A percentile compares a stretch with the other conserved stretches of the same genome.
Evolutionary conservation across 2,329 filamentous ascomycete species (phyloP).

Genomic region (Bipolaris oryzae): DNA sequence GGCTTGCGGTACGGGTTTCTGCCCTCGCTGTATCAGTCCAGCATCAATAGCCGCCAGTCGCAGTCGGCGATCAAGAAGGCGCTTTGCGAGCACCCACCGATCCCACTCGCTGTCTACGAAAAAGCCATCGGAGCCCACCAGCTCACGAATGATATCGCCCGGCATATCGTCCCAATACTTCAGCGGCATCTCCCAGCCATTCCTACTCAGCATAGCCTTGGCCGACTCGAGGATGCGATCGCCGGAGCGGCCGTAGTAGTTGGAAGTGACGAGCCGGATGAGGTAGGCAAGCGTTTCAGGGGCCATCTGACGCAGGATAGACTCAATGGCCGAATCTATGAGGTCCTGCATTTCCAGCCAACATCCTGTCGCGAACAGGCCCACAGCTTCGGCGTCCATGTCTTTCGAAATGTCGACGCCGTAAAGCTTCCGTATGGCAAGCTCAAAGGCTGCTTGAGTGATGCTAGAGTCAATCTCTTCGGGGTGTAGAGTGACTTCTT

Average conservation of each 20-base stretch:
- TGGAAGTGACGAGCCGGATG: constrained; percentile 60
- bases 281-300: constrained; percentile 56
- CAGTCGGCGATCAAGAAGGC: constrained; percentile 60
- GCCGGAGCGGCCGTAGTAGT: constrained; percentile 62
- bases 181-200: constrained; percentile 62
- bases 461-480: constrained; percentile 62
- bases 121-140: constrained; percentile 65
- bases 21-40: constrained; percentile 55
- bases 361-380: constrained; percentile 62
- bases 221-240: constrained; percentile 62
- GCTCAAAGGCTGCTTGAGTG: constrained; percentile 59
- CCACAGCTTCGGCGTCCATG: constrained; percentile 60
- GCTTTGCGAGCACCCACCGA: constrained; percentile 61
- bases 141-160: constrained; percentile 63
- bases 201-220: constrained; percentile 64
- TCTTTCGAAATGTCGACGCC: constrained; percentile 56
- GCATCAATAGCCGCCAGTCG: constrained; percentile 55
- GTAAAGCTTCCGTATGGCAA: constrained; percentile 62
- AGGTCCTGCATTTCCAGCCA: constrained; percentile 65
- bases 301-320: constrained; percentile 62
- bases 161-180: constrained; percentile 64
- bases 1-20: constrained; percentile 52
- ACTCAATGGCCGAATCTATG: constrained; percentile 59
- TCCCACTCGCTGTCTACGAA: constrained; percentile 65
- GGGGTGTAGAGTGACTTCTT: constrained; percentile 59